Percentiles rank a stretch among this genome's conserved stretches.
These are phyloP conservation scores for Metschnikowia continentalis DNA, from an alignment of 805 yeast species.

Conservation along the genomic window DNA sequence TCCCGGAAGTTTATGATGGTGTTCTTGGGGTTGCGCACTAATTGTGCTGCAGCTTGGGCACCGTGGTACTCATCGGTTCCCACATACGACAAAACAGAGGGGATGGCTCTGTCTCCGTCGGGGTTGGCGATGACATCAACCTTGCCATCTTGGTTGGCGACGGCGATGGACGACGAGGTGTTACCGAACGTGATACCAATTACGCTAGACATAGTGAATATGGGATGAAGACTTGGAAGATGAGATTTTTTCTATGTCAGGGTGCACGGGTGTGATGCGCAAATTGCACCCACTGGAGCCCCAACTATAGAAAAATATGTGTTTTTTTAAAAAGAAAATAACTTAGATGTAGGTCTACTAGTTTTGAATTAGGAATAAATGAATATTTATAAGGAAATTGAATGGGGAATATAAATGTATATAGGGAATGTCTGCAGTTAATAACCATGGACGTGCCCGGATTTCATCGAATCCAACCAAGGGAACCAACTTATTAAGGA, in stretches of 20 bases:
- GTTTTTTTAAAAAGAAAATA: too few species aligned
- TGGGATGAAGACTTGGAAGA: not conserved
- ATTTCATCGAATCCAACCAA: too few species aligned
- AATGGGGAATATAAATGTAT: too few species aligned
- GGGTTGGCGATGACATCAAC: conserved; percentile 98
- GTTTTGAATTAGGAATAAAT: too few species aligned
- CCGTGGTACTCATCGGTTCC: conserved; percentile 97
- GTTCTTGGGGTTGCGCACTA: conserved; percentile 82
- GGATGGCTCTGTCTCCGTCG: conserved; percentile 97
- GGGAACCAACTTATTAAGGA: too few species aligned
- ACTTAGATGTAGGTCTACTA: too few species aligned
- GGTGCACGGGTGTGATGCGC: conserved; percentile 1
- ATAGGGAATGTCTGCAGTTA: too few species aligned
- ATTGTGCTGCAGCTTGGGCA: conserved; percentile 88
- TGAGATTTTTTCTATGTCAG: not conserved
- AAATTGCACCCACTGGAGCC: too few species aligned
- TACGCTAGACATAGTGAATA: conserved; percentile 41
- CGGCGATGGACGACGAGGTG: conserved; percentile 92
- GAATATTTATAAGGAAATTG: too few species aligned
- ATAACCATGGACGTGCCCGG: too few species aligned
- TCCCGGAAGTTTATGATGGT: conserved; percentile 93
- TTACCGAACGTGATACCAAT: conserved; percentile 97
- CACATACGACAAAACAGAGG: conserved; percentile 86
- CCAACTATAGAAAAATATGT: too few species aligned
- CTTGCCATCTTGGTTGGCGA: conserved; percentile 77